Conservation (phyloP, 208 protist genomes). For the Leptomonas seymouri region DNA sequence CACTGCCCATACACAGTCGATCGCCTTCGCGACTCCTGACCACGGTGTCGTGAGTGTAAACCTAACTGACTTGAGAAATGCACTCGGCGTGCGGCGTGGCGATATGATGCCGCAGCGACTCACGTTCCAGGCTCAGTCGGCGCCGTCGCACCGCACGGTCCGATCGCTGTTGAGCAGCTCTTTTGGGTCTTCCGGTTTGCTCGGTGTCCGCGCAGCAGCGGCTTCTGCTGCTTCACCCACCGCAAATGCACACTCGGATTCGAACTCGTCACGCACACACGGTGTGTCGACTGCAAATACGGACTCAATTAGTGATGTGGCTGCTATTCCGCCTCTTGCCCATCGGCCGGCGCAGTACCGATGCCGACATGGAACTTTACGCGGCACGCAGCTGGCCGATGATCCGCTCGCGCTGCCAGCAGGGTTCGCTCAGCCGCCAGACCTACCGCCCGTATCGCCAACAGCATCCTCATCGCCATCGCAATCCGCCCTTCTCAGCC, state of each 20-base stretch:
- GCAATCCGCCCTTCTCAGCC: background rate
- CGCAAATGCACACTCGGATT: background rate
- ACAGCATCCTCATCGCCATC: background rate
- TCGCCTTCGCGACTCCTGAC: slow-evolving; percentile 16
- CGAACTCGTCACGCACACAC: background rate
- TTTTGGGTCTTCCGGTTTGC: background rate
- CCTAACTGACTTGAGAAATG: slow-evolving; percentile 27
- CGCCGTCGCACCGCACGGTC: slow-evolving; percentile 12
- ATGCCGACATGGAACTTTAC: slow-evolving; percentile 24
- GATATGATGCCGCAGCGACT: slow-evolving; percentile 27
- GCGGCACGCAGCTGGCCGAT: slow-evolving; percentile 17
- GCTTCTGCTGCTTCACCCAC: background rate
- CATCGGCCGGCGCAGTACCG: slow-evolving; percentile 6
- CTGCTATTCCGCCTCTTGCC: background rate
- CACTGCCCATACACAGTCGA: slow-evolving; percentile 6
- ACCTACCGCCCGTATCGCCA: background rate
- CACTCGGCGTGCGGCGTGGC: slow-evolving; percentile 25
- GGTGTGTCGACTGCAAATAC: background rate
- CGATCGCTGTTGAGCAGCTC: slow-evolving; percentile 15
- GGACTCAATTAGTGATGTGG: background rate
- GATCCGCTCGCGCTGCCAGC: background rate
- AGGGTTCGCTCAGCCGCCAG: background rate
- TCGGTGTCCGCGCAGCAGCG: background rate
- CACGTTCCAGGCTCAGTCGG: slow-evolving; percentile 22
- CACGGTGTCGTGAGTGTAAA: slow-evolving; percentile 27